These are phyloP conservation scores for Phytophthora pini DNA, from an alignment of 352 stramenopile genomes.

Conservation along the genomic window DNA sequence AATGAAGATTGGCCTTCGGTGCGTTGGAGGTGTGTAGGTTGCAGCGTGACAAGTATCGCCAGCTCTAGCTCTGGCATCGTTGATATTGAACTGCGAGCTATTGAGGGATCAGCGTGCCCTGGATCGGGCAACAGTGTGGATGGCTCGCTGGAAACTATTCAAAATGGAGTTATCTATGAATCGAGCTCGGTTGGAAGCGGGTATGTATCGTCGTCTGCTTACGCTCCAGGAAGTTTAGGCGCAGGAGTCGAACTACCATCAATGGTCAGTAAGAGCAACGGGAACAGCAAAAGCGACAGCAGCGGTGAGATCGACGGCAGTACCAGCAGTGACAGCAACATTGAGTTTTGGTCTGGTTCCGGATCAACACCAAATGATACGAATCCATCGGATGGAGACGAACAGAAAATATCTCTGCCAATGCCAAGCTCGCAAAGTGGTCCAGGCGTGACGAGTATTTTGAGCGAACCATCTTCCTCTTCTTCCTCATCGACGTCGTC, in stretches of 20 bases:
- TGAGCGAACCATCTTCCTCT: not conserved
- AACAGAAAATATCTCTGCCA: not conserved
- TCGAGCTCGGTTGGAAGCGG: constrained; percentile 3
- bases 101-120: constrained; percentile 1
- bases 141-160: not conserved
- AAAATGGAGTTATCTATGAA: not conserved
- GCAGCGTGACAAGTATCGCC: not conserved
- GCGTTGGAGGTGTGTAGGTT: constrained; percentile 36
- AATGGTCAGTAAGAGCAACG: not conserved
- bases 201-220: not conserved
- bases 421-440: not conserved
- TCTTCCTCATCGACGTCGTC: constrained; percentile 1
- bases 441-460: not conserved
- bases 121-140: not conserved
- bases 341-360: constrained; percentile 1
- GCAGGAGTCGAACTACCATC: constrained; percentile 2
- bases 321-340: not conserved
- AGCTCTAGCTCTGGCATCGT: not conserved
- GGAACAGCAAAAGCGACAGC: not conserved
- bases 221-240: constrained; percentile 9
- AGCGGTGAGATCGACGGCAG: not conserved
- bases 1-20: constrained; percentile 9
- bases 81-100: not conserved
- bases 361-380: not conserved
- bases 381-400: constrained; percentile 9